Evolutionary conservation across 495 filamentous ascomycete species (phyloP), one percentile per base, ranked within the genome.

Genomic region (Podospora pseudopauciseta): DNA sequence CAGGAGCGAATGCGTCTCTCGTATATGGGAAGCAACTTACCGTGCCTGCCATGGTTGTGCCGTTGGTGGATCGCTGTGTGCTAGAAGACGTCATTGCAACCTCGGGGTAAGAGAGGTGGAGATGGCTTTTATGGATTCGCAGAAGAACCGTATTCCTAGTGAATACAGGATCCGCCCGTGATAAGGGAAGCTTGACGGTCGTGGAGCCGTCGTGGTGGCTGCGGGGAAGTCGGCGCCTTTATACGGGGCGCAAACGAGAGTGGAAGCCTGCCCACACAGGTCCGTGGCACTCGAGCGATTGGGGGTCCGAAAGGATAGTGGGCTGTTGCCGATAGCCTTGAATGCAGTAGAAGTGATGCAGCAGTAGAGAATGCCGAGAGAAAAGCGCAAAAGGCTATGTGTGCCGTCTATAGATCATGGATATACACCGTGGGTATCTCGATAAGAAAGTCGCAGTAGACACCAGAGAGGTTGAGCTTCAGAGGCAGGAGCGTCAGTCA

Each of bases 11-110:
- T 49, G 15, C 2, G 9, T 13, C 2, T 49, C 15, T 49, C 39
- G 1, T 49, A 16, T 49, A 13, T 13, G 15, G 9, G 39, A 13
- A 60, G 39, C 57, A 2, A 72, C 74, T 61, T 60, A 76, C 74
- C 54, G 60, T 67, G 27, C 57, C 65, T 27, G 70, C 62, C 72
- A 76, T 74, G 26, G 60, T 65, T 66, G 54, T 34, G 39, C 65
- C 59, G 59, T 61, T 63, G 32, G 4, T 63, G 16, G 61, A 32
- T 32, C 34, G 34, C 61, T 63, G 61, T 26, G 64, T 19, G 18
- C 28, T 57, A 28, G 58, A 65, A 54, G 71, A 70, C 65, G 67
- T 60, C 63, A 58, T 53, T 32, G 30, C 30, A 32, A 32, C 30
- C 4, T 32, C 30, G 4, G 7, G 7, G 30, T 7, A 32, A 32